phyloP scores from a whole-genome alignment of 164 flowering plant genomes.

The Chimonanthus praecox region DNA sequence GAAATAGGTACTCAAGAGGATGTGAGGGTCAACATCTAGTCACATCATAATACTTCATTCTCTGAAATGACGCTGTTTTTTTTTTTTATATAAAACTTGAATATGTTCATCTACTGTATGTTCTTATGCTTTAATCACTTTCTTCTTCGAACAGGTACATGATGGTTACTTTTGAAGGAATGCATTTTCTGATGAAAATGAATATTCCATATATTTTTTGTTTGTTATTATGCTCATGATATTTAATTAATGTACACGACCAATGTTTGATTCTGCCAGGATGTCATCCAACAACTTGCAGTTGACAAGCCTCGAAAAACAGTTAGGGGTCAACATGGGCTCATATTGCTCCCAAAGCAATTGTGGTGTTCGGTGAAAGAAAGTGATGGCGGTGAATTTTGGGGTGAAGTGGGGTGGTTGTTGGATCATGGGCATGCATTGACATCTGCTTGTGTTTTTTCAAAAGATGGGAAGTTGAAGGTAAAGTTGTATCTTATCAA shows the following conservation, averaged over 20 bases:
- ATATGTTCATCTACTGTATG: too few species aligned
- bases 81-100: too few species aligned
- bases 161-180: too few species aligned
- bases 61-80: too few species aligned
- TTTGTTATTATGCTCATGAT: too few species aligned
- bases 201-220: too few species aligned
- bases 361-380: slow-evolving; percentile 72
- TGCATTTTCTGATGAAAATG: too few species aligned
- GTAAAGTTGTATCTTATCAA: slow-evolving; percentile 29
- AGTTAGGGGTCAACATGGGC: slow-evolving; percentile 39
- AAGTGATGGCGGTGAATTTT: slow-evolving; percentile 37
- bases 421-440: slow-evolving; percentile 48
- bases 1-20: too few species aligned
- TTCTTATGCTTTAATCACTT: too few species aligned
- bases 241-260: not conserved
- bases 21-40: too few species aligned
- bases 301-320: slow-evolving; percentile 26
- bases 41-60: too few species aligned
- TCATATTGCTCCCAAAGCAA: slow-evolving; percentile 65
- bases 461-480: slow-evolving; percentile 48
- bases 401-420: slow-evolving; percentile 77
- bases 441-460: slow-evolving; percentile 65
- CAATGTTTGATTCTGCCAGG: slow-evolving; percentile 25
- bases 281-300: slow-evolving; percentile 35
- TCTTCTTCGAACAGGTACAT: too few species aligned